These are phyloP conservation scores for Phytophthora idaei DNA, from an alignment of 352 stramenopile species.

Conservation along the genomic window DNA sequence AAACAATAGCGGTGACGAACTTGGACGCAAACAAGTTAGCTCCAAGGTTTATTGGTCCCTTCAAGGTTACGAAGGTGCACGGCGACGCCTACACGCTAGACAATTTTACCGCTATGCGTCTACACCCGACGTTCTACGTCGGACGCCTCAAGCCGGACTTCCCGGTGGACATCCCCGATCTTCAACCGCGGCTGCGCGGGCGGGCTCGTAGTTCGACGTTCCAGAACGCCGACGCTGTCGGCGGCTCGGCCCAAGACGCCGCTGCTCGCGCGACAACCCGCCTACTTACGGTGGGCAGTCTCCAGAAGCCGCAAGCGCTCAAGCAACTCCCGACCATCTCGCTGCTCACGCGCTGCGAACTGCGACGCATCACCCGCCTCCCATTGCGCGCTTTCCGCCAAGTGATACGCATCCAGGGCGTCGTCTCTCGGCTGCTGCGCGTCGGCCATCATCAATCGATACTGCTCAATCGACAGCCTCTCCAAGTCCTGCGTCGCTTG, in stretches of 20 bases:
- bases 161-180: not conserved
- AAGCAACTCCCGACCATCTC: too few species aligned
- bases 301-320: too few species aligned
- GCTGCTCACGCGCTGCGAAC: too few species aligned
- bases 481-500: too few species aligned
- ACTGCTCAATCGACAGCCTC: not conserved
- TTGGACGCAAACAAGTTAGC: constrained; percentile 14
- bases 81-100: constrained; percentile 23
- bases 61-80: not conserved
- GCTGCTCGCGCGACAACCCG: too few species aligned
- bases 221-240: not conserved
- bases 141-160: constrained; percentile 30
- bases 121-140: constrained; percentile 44
- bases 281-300: too few species aligned
- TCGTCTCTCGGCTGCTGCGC: too few species aligned
- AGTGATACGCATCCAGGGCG: not conserved
- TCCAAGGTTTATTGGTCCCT: constrained; percentile 16
- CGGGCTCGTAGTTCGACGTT: not conserved
- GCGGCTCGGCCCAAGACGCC: too few species aligned
- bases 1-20: constrained; percentile 2
- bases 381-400: not conserved
- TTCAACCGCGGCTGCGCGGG: not conserved
- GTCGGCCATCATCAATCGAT: not conserved
- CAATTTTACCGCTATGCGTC: constrained; percentile 16
- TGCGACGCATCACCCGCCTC: too few species aligned